Evolutionary conservation across 2,329 filamentous ascomycete genomes (phyloP).

Genomic region (Fusarium concolor): DNA sequence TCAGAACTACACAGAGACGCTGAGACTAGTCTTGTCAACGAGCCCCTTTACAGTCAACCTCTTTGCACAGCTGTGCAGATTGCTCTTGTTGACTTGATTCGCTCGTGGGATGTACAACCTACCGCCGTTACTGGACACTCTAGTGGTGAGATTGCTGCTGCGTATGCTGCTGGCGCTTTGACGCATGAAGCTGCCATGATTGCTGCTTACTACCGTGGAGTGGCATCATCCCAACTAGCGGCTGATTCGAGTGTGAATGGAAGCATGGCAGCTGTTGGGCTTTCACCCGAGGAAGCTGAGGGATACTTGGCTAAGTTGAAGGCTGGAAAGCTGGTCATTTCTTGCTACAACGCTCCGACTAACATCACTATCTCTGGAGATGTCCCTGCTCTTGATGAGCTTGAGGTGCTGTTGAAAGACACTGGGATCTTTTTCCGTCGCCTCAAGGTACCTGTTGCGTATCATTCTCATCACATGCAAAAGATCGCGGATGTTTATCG

Average conservation of each 20-base stretch:
- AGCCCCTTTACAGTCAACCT: background rate
- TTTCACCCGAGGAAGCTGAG: background rate
- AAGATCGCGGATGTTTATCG: background rate
- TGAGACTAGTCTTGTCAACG: background rate
- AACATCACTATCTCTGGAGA: background rate
- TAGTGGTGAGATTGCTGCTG: background rate
- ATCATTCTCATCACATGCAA: slow-evolving; percentile 6
- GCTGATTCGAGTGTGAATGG: background rate
- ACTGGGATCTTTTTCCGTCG: background rate
- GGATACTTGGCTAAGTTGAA: background rate
- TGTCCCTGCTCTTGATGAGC: background rate
- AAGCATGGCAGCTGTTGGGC: background rate
- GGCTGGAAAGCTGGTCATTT: background rate
- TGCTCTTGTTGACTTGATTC: background rate
- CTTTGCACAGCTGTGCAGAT: background rate
- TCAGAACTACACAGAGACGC: background rate
- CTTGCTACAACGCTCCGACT: background rate
- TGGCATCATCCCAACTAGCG: background rate
- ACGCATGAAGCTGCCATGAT: background rate
- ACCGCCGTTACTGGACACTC: slow-evolving; percentile 3
- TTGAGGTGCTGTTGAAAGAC: background rate
- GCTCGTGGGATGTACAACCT: background rate
- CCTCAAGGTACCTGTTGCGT: background rate
- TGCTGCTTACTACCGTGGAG: background rate
- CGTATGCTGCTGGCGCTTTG: background rate